Conservation (phyloP, 768 basidiomycete species). For the Leccinum boreale region DNA sequence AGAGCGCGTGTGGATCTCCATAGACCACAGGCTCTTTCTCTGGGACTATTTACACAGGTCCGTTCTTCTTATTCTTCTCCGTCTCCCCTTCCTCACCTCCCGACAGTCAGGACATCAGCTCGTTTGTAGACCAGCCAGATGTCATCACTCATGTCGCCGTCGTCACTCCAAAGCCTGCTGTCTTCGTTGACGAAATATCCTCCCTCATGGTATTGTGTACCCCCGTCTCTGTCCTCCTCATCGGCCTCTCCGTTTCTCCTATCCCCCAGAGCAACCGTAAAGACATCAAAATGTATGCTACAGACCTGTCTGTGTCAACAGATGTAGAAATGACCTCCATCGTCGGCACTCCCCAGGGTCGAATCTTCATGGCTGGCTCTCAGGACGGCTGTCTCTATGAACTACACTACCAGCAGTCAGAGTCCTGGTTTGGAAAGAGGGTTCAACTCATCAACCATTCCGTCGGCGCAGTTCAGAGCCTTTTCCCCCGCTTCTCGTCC, state of each 20-base stretch:
- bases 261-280: slow-evolving; percentile 47
- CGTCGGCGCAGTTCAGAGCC: slow-evolving; percentile 70
- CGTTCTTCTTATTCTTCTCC: slow-evolving; percentile 29
- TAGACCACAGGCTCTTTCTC: slow-evolving; percentile 89
- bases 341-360: slow-evolving; percentile 71
- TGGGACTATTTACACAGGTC: slow-evolving; percentile 98
- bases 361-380: slow-evolving; percentile 87
- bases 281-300: slow-evolving; percentile 86
- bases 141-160: slow-evolving; percentile 87
- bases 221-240: slow-evolving; percentile 73
- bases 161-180: slow-evolving; percentile 77
- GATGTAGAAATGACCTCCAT: slow-evolving; percentile 88
- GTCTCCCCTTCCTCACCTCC: slow-evolving; percentile 3
- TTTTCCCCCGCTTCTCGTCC: slow-evolving; percentile 72
- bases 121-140: slow-evolving; percentile 89
- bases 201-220: slow-evolving; percentile 89
- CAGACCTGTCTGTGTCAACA: slow-evolving; percentile 74
- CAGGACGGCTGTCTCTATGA: slow-evolving; percentile 91
- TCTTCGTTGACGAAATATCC: slow-evolving; percentile 92
- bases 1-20: slow-evolving; percentile 92
- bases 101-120: slow-evolving; percentile 79
- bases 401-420: slow-evolving; percentile 84
- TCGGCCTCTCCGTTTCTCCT: slow-evolving; percentile 66
- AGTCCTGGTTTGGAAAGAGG: slow-evolving; percentile 90
- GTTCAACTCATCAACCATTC: slow-evolving; percentile 87